These are phyloP conservation scores for Hymenoscyphus repandus DNA, from an alignment of 2,329 filamentous ascomycete genomes.

Conservation along the genomic window DNA sequence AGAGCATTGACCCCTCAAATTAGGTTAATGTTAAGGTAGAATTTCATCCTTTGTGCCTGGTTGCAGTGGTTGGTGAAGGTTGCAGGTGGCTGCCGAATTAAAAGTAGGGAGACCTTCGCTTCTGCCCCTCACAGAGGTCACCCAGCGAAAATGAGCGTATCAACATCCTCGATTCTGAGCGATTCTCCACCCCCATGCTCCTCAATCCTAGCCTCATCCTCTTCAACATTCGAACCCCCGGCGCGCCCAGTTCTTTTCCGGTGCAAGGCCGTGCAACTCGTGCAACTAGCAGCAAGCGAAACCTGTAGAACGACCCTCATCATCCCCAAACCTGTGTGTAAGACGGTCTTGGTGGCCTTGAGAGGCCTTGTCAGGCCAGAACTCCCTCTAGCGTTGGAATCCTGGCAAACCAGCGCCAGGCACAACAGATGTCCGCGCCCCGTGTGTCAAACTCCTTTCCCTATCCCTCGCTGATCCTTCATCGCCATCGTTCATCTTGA, in stretches of 20 bases:
- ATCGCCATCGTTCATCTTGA: background rate
- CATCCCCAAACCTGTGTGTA: too few species aligned
- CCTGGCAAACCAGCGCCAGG: background rate
- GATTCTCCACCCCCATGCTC: background rate
- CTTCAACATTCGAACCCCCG: background rate
- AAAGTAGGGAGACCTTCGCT: background rate
- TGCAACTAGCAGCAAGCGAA: too few species aligned
- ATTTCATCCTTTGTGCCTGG: slow-evolving; percentile 4
- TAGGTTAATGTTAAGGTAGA: background rate
- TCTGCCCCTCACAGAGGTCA: background rate
- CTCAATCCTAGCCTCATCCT: background rate
- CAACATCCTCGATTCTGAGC: background rate
- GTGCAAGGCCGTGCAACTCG: too few species aligned
- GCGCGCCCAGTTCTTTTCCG: too few species aligned
- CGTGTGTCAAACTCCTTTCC: background rate
- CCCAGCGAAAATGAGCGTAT: background rate
- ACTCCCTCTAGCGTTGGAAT: background rate
- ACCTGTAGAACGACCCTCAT: too few species aligned
- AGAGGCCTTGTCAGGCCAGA: too few species aligned
- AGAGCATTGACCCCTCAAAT: slow-evolving; percentile 2
- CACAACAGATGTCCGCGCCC: background rate
- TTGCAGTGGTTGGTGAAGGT: background rate
- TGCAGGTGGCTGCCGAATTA: background rate
- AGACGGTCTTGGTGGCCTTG: too few species aligned
- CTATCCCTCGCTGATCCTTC: background rate